Evolutionary conservation across 208 protist species (phyloP), one percentile per base, ranked within the genome.

Genomic region (Crithidia bombi): DNA sequence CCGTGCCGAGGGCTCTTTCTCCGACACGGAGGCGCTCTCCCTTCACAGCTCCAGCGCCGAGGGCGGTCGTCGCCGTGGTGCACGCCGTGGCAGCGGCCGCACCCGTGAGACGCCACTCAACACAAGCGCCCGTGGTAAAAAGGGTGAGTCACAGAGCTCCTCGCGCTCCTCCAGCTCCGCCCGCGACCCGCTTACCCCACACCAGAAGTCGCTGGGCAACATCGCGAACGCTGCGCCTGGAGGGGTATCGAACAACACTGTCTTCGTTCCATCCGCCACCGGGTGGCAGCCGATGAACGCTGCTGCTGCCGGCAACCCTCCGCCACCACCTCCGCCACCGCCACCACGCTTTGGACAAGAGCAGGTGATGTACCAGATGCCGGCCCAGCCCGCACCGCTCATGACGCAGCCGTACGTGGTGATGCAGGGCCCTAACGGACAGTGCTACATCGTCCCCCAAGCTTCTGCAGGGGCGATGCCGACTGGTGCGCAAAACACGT

Each of bases 71-170:
- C 70, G 64, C 1, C 65, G 63, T 32, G 74, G 64, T 28, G 47
- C 41, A 2, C 73, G 65, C 12, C 55, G 47, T 5, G 36, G 30
- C 39, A 79, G 58, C 51, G 63, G 47, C 1, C 36, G 25, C 21
- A 64, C 79, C 57, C 79, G 76, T 23, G 70, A 84, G 54, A 82
- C 72, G n/a, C 78, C 82, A 14, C 71, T 87, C 32, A 57, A 68
- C 33, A 69, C 56, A 7, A 52, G 39, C 43, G 33, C 38, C 17
- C 19, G 35, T 17, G n/a, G 23, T 0, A 74, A 70, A 54, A 73
- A 70, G 51, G 25, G 19, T 0, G 69, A 64, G 25, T 67, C 74
- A 47, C 23, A 46, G 49, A 64, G 26, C 30, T 72, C 69, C 52
- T 59, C 75, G 28, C 52, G 61, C 39, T 78, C 72, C 7, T 55